Conservation (phyloP, 139 green algal species). For the Asterochloris sp. region DNA sequence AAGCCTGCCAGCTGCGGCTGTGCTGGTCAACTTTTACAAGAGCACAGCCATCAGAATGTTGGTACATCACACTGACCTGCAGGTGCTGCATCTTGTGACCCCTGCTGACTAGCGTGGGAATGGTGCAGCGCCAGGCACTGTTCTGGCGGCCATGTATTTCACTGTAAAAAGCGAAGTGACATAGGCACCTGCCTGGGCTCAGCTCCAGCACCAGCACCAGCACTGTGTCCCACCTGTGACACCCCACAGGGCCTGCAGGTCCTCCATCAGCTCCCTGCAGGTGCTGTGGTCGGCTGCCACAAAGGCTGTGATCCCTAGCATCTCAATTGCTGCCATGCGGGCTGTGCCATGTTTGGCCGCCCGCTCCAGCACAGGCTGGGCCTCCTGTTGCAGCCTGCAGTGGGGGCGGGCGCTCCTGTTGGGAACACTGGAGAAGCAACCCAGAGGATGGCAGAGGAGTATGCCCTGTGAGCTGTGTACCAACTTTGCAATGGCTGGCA, state of each 20-base stretch:
- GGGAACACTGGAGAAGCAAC: neutral
- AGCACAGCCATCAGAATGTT: too few species aligned
- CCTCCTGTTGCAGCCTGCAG: slow-evolving; percentile 39
- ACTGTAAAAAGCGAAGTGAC: neutral
- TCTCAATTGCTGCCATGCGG: slow-evolving; percentile 36
- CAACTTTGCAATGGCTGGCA: neutral
- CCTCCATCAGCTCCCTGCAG: neutral
- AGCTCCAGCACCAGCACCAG: neutral
- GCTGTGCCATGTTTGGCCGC: slow-evolving; percentile 25
- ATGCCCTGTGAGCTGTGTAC: neutral
- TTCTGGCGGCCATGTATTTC: neutral
- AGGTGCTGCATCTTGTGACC: too few species aligned
- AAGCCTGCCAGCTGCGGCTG: too few species aligned
- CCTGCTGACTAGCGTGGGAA: too few species aligned
- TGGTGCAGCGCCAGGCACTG: neutral
- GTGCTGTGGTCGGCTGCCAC: slow-evolving; percentile 21
- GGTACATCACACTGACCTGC: too few species aligned
- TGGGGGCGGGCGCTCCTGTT: neutral
- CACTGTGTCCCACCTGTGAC: neutral
- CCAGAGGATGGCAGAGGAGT: neutral
- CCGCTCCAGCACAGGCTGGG: slow-evolving; percentile 42
- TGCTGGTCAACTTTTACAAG: too few species aligned
- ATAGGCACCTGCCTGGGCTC: neutral
- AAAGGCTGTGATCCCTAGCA: slow-evolving; percentile 55
- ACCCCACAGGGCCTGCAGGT: neutral